A percentile compares a stretch with the other conserved stretches of the same genome.
Evolutionary conservation across 2,329 filamentous ascomycete genomes (phyloP).

Genomic region (Dryadomyces quercivorus): DNA sequence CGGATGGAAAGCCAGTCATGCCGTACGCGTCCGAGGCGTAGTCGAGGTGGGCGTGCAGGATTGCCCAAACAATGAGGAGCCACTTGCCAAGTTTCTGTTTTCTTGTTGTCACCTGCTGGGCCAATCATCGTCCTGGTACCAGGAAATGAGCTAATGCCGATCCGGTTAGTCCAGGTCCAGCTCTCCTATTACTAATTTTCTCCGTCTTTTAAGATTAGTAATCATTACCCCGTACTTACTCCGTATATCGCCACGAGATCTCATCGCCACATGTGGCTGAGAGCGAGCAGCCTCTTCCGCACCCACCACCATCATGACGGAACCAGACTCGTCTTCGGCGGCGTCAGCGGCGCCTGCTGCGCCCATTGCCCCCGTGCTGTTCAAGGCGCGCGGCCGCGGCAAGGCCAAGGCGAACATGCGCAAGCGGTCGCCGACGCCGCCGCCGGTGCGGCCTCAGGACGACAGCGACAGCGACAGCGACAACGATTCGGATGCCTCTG

Average conservation of each 20-base stretch:
- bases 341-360: slow-evolving; percentile 22
- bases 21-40: not conserved
- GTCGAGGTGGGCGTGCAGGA: too few relatives aligned
- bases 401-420: slow-evolving; percentile 68
- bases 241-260: too few relatives aligned
- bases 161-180: not conserved
- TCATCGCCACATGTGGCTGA: not conserved
- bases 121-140: not conserved
- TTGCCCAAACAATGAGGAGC: too few relatives aligned
- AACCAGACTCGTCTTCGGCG: slow-evolving; percentile 3
- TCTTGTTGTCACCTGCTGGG: not conserved
- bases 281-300: too few relatives aligned
- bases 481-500: slow-evolving; percentile 51
- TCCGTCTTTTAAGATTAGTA: not conserved
- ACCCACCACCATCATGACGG: not conserved
- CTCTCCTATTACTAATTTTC: not conserved
- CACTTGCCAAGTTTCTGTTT: not conserved
- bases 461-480: slow-evolving; percentile 43
- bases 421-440: slow-evolving; percentile 70
- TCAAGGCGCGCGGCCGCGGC: slow-evolving; percentile 67
- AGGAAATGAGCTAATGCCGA: not conserved
- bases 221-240: too few relatives aligned
- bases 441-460: slow-evolving; percentile 37
- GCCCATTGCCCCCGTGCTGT: slow-evolving; percentile 36
- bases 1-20: not conserved